Conservation (phyloP, 768 basidiomycete genomes). For the Mycena floridula region DNA sequence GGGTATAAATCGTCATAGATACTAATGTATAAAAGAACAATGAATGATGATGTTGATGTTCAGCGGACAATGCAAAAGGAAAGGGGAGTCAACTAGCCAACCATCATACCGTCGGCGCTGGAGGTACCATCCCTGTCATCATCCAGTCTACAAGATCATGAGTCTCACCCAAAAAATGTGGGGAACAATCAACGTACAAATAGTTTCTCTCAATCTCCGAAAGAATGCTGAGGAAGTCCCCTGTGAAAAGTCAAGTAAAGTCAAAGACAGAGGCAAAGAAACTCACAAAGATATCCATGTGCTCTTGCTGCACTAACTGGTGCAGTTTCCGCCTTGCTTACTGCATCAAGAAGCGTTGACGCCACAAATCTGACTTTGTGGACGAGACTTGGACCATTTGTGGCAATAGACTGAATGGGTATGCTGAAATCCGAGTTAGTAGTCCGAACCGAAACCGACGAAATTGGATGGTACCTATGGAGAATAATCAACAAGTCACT, state of each 20-base stretch:
- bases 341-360: slow-evolving; percentile 80
- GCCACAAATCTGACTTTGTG: slow-evolving; percentile 93
- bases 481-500: slow-evolving; percentile 83
- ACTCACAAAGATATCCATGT: slow-evolving; percentile 80
- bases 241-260: slow-evolving; percentile 29
- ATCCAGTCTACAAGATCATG: slow-evolving; percentile 41
- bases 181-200: slow-evolving; percentile 40
- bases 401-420: slow-evolving; percentile 89
- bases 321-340: slow-evolving; percentile 74
- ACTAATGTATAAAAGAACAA: not conserved
- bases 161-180: not conserved
- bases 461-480: slow-evolving; percentile 48
- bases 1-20: no score
- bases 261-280: slow-evolving; percentile 5
- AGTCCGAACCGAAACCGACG: slow-evolving; percentile 1
- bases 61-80: not conserved
- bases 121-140: slow-evolving; percentile 64
- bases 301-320: slow-evolving; percentile 80
- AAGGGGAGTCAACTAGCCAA: slow-evolving; percentile 6
- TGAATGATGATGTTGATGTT: not conserved
- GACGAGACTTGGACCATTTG: slow-evolving; percentile 80
- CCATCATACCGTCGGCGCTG: slow-evolving; percentile 47
- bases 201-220: slow-evolving; percentile 92
- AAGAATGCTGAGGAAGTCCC: slow-evolving; percentile 89
- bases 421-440: slow-evolving; percentile 44